Conservation (phyloP, 23 red algal genomes). For the Chondrus crispus region DNA sequence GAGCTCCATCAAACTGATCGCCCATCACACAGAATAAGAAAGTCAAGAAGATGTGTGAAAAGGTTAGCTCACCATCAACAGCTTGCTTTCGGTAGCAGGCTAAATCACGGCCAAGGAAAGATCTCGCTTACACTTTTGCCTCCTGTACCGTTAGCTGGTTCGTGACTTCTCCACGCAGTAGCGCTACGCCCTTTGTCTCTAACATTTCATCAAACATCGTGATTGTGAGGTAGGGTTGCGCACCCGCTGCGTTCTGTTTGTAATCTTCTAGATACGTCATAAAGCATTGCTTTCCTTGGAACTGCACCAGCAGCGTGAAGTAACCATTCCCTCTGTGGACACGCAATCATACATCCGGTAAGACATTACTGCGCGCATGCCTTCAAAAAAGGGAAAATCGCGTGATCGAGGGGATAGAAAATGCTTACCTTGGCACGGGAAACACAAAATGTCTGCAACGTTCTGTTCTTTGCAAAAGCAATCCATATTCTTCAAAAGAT, state of each 20-base stretch:
- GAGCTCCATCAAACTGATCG: slow-evolving; percentile 9
- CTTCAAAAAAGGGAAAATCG: too few relatives aligned
- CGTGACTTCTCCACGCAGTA: slow-evolving; percentile 57
- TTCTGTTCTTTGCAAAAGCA: slow-evolving; percentile 36
- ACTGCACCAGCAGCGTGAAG: slow-evolving; percentile 64
- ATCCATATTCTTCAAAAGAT: slow-evolving; percentile 40
- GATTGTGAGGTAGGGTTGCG: slow-evolving; percentile 67
- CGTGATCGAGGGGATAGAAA: too few relatives aligned
- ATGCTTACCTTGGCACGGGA: slow-evolving; percentile 37
- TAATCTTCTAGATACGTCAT: slow-evolving; percentile 77
- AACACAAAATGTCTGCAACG: slow-evolving; percentile 52
- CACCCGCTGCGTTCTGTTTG: slow-evolving; percentile 5
- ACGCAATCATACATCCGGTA: background rate
- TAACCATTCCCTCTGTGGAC: slow-evolving; percentile 22
- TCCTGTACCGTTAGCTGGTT: slow-evolving; percentile 49
- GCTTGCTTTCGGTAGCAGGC: background rate
- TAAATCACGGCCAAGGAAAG: background rate
- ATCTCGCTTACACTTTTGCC: slow-evolving; percentile 32
- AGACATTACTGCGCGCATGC: too few relatives aligned
- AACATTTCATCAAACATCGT: slow-evolving; percentile 70
- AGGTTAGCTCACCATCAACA: background rate
- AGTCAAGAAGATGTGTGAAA: background rate
- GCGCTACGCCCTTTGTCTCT: slow-evolving; percentile 51
- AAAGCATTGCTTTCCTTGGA: slow-evolving; percentile 59
- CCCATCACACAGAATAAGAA: too few relatives aligned